Base-by-base conservation (phyloP, 345 rosid species). In the Eucalyptus virginea region DNA sequence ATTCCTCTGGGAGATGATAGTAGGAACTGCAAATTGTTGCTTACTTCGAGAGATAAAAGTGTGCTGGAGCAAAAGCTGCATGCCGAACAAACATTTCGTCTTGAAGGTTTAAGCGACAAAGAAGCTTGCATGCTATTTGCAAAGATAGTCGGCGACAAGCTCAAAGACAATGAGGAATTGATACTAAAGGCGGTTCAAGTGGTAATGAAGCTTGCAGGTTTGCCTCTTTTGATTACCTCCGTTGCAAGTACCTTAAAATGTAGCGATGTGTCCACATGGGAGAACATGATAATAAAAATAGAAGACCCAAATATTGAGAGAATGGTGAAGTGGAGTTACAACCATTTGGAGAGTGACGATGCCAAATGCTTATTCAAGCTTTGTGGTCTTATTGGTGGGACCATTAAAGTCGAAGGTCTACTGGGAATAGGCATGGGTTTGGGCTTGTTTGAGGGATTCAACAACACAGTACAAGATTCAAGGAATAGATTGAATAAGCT, bases 41-140 rank as follows among this genome's bases (percentile, higher is more conserved):
- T 51, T 0, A 17, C 54, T 0, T 51, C 21, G 1, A 17, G 54
- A 51, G 1, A 8, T 58, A 14, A 5, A 4, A 0, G 4, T 18
- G 23, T 87, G 40, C 51, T 62, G n/a, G 34, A 45, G 62, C 9
- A 32, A 4, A 2, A 17, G 40, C 17, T 60, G 83, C 2, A 2
- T 19, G 45, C n/a, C 19, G 16, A 17, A 1, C 18, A 2, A 12
- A 37, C 13, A 4, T 58, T 87, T 47, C 56, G 0, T 62, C 50
- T 87, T 8, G 1, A 45, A 15, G 26, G 17, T 15, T 37, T 87
- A 51, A 11, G 3, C 0, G 6, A 87, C 3, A 4, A 26, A 0
- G 88, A 62, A 26, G 28, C 88, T 18, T 24, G 9, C 34, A 8
- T 1, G 12, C 17, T 87, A 28, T 40, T 87, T 51, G 37, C 1